Evolutionary conservation across 2,329 filamentous ascomycete species (phyloP), one percentile per base, ranked within the genome.

Genomic region (Neofusicoccum sp.): DNA sequence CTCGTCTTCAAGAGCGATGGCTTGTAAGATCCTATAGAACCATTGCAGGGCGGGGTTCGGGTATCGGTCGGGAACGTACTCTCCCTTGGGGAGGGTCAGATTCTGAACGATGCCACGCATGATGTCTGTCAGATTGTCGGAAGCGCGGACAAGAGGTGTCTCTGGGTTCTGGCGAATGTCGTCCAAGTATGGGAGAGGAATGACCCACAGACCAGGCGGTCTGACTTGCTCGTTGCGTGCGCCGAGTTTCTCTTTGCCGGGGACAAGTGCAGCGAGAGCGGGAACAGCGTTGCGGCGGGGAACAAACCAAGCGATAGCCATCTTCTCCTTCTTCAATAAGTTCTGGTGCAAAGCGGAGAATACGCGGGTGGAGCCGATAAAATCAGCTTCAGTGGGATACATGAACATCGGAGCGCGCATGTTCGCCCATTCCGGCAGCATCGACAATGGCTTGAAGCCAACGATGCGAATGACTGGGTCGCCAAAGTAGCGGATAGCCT

Each of bases 1-100:
- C 66, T 97, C 93, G 71, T 99, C 95, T 36, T 96, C 93, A 0
- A 99, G 81, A 0, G 95, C 95, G 61, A 97, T 82, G 6, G 90
- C 89, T 75, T 99, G 95, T 0, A 99, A 79, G 47, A 99, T 96
- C 63, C 86, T 88, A 79, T 98, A 99, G 77, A 98, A 95, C 93
- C 93, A 99, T 76, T 99, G 95, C 26, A 99, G 80, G 77, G 78
- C 71, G 8, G 93, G 92, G 64, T 99, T 99, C 0, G 95, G 91
- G 69, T 97, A 98, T 69, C 89, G 95, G 1, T 81, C 79, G 1
- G 93, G 93, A 66, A 96, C 89, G 70, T 96, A 99, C 33, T 84
- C 81, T 5, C 84, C 92, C 69, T 90, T 93, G 0, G 95, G 95
- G 6, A 99, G 84, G 71, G 96, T 91, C 0, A 97, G 79, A 66